Base-by-base conservation (phyloP, 768 basidiomycete species). In the Podaxis sp. region DNA sequence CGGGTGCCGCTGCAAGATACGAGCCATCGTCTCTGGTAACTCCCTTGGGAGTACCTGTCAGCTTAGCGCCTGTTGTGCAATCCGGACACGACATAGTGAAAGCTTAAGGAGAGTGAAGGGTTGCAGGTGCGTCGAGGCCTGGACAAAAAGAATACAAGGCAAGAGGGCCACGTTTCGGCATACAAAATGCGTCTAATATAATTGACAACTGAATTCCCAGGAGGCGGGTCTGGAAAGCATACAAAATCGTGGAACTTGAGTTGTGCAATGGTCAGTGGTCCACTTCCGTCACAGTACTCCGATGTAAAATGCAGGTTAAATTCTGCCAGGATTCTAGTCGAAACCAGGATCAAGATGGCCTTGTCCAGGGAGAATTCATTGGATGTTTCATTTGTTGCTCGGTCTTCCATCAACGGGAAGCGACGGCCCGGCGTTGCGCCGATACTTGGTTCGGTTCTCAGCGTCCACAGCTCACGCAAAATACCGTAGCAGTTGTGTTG, bases 1-100 rank as follows among this genome's bases (percentile, higher is more conserved):
- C 51, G 3, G 68, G 68, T 38, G 70, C 76, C 8, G 77, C 66
- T 33, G 76, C 70, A 57, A 79, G 74, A 69, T 84, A 86, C 46
- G 81, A 76, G 20, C 76, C 78, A 10, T 71, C 69, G 10, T 75
- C 69, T 55, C 74, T 68, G 40, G 79, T 65, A 12, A 56, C 63
- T 15, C 85, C 84, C 0, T 68, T 73, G 1, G 83, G 82, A 57
- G 81, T 76, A 13, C 82, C 83, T 3, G 75, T 72, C 7, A 85
- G 73, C 24, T 77, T 65, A 38, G 70, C 74, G 3, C 84, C 83
- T 67, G 76, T 77, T 38, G 69, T 71, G 65, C 84, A 85, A 57
- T 83, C 72, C 24, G 76, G 76, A 44, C 79, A 79, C 62, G 72
- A 72, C 75, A 76, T 77, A 22, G 51, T 54, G 50, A 50, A 41